Evolutionary conservation across 768 basidiomycete species (phyloP), one percentile per base, ranked within the genome.

Genomic region (Podaxis pistillaris): DNA sequence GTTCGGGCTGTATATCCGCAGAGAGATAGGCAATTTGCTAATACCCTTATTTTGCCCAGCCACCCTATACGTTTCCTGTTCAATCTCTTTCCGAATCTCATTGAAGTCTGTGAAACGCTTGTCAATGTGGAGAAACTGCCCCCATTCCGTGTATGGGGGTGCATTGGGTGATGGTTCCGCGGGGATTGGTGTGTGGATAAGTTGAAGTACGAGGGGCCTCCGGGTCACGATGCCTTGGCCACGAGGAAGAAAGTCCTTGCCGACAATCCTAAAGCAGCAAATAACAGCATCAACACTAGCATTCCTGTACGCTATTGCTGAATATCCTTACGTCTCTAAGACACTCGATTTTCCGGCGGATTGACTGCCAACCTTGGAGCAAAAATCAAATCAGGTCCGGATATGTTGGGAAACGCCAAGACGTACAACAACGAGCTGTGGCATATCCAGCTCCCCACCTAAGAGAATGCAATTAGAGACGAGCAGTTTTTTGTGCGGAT

Each of bases 1-100:
- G 68, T 94, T 87, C 24, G 96, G 95, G 64, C 95, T 97, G 74
- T 91, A 96, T 79, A 99, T 97, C 72, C 94, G 86, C 52, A 99
- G 82, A 63, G 95, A 93, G 69, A 98, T 98, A 1, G 96, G 96
- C 52, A 97, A 75, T 72, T 96, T 95, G 78, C 94, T 96, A 63
- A 99, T 90, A 50, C 97, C 97, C 77, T 98, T 99, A 76, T 98
- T 98, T 80, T 98, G 96, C 0, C 97, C 97, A 0, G 97, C 97
- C 17, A 99, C 96, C 49, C 97, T 81, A 74, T 89, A 95, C 1
- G 97, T 99, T 80, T 99, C 97, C 72, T 93, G 90, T 75, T 99
- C 97, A 63, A 99, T 99, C 79, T 99, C 97, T 67, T 89, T 91
- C 44, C 96, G 84, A 66, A 98, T 91, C 69, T 98, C 96, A 50